These are phyloP conservation scores for Phytopythium litorale DNA, from an alignment of 352 stramenopile genomes.

Conservation along the genomic window DNA sequence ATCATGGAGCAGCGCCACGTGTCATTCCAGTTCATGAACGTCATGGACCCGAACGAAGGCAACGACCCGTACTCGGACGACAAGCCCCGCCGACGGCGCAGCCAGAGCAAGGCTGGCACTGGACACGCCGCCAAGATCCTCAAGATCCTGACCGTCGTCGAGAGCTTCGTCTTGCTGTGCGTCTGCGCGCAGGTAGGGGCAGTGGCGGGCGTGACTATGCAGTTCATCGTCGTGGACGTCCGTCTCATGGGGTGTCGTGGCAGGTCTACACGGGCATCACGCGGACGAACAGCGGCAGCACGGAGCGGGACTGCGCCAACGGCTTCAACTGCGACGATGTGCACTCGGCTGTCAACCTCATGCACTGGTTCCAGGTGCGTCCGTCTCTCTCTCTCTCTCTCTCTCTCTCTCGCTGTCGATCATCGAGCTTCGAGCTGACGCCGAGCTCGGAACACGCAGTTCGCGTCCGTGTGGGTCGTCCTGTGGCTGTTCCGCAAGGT, in stretches of 20 bases:
- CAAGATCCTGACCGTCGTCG: slow-evolving; percentile 27
- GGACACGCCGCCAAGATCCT: slow-evolving; percentile 27
- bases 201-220: too few species aligned
- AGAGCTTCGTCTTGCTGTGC: slow-evolving; percentile 21
- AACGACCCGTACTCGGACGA: background rate
- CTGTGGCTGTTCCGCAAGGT: slow-evolving; percentile 27
- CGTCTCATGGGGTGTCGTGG: background rate
- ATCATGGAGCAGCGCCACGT: slow-evolving; percentile 3
- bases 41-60: background rate
- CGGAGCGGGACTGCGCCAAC: slow-evolving; percentile 58
- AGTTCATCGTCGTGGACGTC: too few species aligned
- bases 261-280: background rate
- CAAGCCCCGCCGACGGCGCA: background rate
- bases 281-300: background rate
- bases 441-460: background rate
- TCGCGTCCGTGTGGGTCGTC: slow-evolving; percentile 23
- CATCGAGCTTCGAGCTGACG: background rate
- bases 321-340: slow-evolving; percentile 44
- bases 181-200: slow-evolving; percentile 22
- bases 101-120: background rate
- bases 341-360: slow-evolving; percentile 20
- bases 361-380: slow-evolving; percentile 36
- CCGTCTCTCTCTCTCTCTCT: background rate
- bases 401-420: too few species aligned
- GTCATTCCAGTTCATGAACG: background rate